Evolutionary conservation across 306 rosid genomes (phyloP), one percentile per base, ranked within the genome.

Genomic region (Cucurbita argyrosperma): DNA sequence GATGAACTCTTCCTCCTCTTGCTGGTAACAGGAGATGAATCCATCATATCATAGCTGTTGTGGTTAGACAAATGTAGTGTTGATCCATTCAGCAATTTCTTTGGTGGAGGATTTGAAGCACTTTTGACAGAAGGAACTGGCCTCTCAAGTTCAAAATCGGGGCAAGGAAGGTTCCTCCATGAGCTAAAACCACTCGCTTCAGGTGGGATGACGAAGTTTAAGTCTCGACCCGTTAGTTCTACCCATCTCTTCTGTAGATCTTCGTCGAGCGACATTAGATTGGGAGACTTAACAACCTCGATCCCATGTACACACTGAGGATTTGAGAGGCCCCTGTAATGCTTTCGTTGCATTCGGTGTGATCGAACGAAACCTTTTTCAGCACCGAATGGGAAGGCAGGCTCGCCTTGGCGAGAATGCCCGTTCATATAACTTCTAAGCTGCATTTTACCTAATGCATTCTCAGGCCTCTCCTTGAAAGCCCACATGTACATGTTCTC

Each of bases 401-500:
- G 96, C 80, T 93, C 98, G 55, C 98, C 98, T 85, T 93, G 96
- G 70, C 98, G 96, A 76, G 98, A 90, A 83, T 90, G 98, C 47
- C 98, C 98, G 40, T 93, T 93, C 98, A 93, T 93, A 87, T 84
- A 93, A 79, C 96, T 93, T 83, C 98, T 87, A 21, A 93, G 88
- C 87, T 93, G 98, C 98, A 93, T 93, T 89, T 93, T 93, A 21
- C 98, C 98, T 81, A 93, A 74, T 0, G 98, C 96, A 80, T 93
- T 93, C 59, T 89, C 97, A 0, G 98, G 98, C 77, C 92, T 85
- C 79, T 88, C 96, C 92, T 93, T 93, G 85, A 93, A 93, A 77
- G 89, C 97, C 98, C 98, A 93, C 98, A 93, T 93, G 82, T 93
- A 93, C 98, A 93, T 88, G 74, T 93, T 93, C 76, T 93, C 98